Conservation (phyloP, 441 rosid genomes). For the Geranium incanum region DNA sequence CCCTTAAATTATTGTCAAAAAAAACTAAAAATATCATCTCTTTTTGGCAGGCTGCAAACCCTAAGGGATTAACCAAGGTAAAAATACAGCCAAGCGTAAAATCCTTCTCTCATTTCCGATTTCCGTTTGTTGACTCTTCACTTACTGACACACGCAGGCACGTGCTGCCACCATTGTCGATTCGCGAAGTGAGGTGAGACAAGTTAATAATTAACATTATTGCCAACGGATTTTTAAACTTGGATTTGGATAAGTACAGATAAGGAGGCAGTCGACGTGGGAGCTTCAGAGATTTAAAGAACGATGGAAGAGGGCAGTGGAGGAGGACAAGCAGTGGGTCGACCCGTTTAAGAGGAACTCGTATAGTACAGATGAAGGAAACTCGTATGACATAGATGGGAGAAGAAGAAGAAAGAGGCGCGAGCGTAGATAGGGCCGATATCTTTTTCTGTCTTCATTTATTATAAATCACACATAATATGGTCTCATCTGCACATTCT, state of each 20-base stretch:
- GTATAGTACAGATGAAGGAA: neutral
- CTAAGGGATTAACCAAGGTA: neutral
- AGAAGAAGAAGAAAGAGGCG: neutral
- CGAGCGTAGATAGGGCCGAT: neutral
- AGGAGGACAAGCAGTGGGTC: slow-evolving; percentile 57
- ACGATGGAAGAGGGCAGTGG: slow-evolving; percentile 66
- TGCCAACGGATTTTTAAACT: neutral
- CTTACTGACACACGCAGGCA: neutral
- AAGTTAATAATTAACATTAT: no score
- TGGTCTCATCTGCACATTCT: neutral
- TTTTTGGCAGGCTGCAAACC: neutral
- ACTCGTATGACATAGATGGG: neutral
- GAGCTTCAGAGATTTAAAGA: slow-evolving; percentile 63
- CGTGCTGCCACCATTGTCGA: slow-evolving; percentile 22
- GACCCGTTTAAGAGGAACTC: slow-evolving; percentile 46
- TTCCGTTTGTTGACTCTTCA: neutral
- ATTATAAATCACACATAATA: no score
- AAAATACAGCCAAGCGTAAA: neutral
- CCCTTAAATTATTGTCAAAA: no score
- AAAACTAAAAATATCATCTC: neutral
- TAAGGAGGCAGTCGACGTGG: slow-evolving; percentile 78
- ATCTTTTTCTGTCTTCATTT: no score
- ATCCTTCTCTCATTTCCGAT: no score
- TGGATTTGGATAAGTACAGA: slow-evolving; percentile 29
- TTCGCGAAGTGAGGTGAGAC: slow-evolving; percentile 53